A percentile compares a stretch with the other conserved stretches of the same genome.
These are phyloP conservation scores for Fusarium circinatum DNA, from an alignment of 2,329 filamentous ascomycete species.

Conservation along the genomic window DNA sequence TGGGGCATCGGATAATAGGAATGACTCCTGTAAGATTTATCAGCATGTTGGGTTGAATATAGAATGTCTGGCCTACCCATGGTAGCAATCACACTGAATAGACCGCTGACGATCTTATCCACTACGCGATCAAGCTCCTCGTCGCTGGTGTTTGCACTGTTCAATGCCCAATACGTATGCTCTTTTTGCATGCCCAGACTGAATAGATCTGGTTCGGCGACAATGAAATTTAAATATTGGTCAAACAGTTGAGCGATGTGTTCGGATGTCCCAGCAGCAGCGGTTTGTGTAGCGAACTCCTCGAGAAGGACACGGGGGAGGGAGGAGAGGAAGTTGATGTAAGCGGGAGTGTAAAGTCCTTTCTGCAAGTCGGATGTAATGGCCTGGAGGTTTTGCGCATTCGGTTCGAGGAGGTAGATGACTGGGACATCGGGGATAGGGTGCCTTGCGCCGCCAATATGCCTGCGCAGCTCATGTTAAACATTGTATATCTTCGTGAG, in stretches of 20 bases:
- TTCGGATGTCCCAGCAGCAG: conserved; percentile 84
- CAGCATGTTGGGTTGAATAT: not conserved
- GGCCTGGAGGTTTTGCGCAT: conserved; percentile 77
- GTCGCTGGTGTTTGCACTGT: conserved; percentile 90
- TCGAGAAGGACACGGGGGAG: conserved; percentile 90
- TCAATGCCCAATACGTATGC: conserved; percentile 94
- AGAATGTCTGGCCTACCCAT: conserved; percentile 73
- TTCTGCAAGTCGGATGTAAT: conserved; percentile 89
- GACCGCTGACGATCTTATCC: conserved; percentile 90
- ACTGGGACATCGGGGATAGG: conserved; percentile 96
- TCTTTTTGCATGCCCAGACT: conserved; percentile 91
- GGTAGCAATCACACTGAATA: conserved; percentile 99
- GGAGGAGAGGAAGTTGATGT: conserved; percentile 96
- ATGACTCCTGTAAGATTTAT: conserved; percentile 72
- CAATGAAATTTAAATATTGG: conserved; percentile 97
- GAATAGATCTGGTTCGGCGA: conserved; percentile 94
- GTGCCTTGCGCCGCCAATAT: conserved; percentile 83
- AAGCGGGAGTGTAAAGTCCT: conserved; percentile 90
- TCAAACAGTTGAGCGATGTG: conserved; percentile 93
- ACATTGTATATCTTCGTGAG: conserved; percentile 4
- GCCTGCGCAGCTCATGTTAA: conserved; percentile 61
- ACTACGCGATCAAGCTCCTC: conserved; percentile 88
- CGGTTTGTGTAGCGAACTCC: conserved; percentile 92
- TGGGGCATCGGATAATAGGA: conserved; percentile 94
- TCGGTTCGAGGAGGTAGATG: conserved; percentile 95